Conservation (phyloP, 1,284 basidiomycete genomes). For the Ustilago sp. region DNA sequence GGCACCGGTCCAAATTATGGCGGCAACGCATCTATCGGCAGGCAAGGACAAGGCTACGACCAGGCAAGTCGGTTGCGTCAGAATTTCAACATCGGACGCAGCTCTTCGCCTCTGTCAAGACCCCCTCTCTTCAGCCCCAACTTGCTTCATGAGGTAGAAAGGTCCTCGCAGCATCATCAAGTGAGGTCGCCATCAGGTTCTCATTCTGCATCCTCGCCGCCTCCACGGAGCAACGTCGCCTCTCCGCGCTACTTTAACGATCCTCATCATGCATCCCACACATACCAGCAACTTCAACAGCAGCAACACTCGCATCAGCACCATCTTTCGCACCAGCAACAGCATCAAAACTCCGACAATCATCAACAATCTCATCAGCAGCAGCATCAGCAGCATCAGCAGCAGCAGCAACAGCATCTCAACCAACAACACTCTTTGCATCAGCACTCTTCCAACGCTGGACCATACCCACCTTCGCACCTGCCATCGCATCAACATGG, state of each 20-base stretch:
- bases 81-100: conserved; percentile 39
- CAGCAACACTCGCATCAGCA: conserved; percentile 19
- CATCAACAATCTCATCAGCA: conserved; percentile 9
- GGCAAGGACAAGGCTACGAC: conserved; percentile 26
- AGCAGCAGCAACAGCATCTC: conserved; percentile 10
- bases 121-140: conserved; percentile 45
- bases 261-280: conserved; percentile 14
- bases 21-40: conserved; percentile 15
- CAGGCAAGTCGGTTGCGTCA: conserved; percentile 41
- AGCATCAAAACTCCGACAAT: conserved; percentile 9
- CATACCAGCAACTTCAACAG: conserved; percentile 23
- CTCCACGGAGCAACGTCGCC: conserved; percentile 41
- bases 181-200: conserved; percentile 36
- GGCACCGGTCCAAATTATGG: neutral
- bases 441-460: conserved; percentile 7
- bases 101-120: conserved; percentile 44
- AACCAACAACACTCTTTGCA: conserved; percentile 9
- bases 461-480: conserved; percentile 9
- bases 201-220: conserved; percentile 39
- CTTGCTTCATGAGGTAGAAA: conserved; percentile 37
- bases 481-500: conserved; percentile 8
- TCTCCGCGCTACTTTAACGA: conserved; percentile 46
- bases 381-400: conserved; percentile 12
- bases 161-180: conserved; percentile 16
- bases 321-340: conserved; percentile 13